Percentiles rank a stretch among this genome's conserved stretches.
Evolutionary conservation across 495 filamentous ascomycete species (phyloP).

Genomic region (Aspergillus diversus): DNA sequence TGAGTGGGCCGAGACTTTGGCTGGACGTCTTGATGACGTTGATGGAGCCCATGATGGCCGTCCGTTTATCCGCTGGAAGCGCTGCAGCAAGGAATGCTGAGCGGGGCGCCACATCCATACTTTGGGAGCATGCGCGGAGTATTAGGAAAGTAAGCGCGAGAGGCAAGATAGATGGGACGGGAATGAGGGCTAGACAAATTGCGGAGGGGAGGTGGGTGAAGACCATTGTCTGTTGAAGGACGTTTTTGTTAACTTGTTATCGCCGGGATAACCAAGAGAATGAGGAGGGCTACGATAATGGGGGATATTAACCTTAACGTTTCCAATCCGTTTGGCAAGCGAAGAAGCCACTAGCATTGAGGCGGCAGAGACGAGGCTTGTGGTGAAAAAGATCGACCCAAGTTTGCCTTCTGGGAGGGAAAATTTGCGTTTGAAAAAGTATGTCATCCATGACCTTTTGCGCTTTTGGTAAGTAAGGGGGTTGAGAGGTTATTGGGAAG

Average conservation of each 20-base stretch:
- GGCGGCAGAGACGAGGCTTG: conserved; percentile 65
- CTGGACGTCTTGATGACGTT: conserved; percentile 68
- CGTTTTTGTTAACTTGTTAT: background rate
- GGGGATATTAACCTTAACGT: conserved; percentile 59
- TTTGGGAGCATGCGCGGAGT: conserved; percentile 69
- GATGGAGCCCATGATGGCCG: conserved; percentile 74
- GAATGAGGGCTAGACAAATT: conserved; percentile 70
- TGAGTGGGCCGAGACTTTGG: conserved; percentile 64
- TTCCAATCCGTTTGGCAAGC: conserved; percentile 74
- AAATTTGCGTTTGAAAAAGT: conserved; percentile 80
- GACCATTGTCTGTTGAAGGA: conserved; percentile 68
- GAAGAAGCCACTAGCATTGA: conserved; percentile 76
- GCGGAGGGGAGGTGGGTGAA: conserved; percentile 82
- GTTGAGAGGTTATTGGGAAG: background rate
- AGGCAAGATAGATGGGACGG: conserved; percentile 57
- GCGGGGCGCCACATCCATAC: conserved; percentile 83
- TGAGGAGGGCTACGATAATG: background rate
- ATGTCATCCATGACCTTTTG: conserved; percentile 66
- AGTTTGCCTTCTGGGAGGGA: conserved; percentile 67
- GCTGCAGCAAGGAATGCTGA: conserved; percentile 78
- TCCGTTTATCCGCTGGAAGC: conserved; percentile 72
- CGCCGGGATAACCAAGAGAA: background rate
- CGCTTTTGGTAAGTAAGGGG: background rate
- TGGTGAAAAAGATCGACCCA: conserved; percentile 69
- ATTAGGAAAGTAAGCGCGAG: conserved; percentile 66